Conservation (phyloP, 352 stramenopile species). For the Pythium dissotocum region DNA sequence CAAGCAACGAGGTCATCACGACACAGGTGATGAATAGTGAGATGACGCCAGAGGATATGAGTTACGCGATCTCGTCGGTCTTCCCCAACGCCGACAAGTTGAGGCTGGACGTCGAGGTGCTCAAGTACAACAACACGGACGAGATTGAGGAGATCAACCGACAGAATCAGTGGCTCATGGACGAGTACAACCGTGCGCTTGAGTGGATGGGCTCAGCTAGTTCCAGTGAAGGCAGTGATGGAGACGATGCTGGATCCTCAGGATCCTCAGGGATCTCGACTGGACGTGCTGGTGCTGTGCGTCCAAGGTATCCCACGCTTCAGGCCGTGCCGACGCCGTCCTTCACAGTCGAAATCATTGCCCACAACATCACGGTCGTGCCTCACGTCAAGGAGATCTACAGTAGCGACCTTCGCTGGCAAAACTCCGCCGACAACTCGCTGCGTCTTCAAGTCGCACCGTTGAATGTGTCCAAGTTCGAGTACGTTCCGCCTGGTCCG, state of each 20-base stretch:
- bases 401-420: conserved; percentile 3
- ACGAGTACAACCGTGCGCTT: background rate
- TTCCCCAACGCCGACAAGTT: conserved; percentile 18
- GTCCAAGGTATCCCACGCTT: background rate
- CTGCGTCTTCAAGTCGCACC: conserved; percentile 24
- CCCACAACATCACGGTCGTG: conserved; percentile 18
- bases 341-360: conserved; percentile 15
- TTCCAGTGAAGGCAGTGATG: background rate
- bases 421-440: background rate
- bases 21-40: background rate
- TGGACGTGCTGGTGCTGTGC: background rate
- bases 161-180: background rate
- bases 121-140: background rate
- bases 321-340: background rate
- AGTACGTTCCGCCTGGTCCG: conserved; percentile 39
- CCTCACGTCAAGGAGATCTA: conserved; percentile 9
- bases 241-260: background rate
- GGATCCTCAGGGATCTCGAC: background rate
- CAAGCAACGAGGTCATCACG: conserved; percentile 1
- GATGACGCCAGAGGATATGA: background rate
- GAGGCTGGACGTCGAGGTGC: background rate
- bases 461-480: conserved; percentile 40
- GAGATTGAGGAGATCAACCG: background rate
- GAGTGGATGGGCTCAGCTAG: background rate
- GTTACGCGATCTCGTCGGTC: background rate